Percentiles rank a stretch among this genome's conserved stretches.
Conservation (phyloP, 495 filamentous ascomycete genomes). For the Lichina pygmaea region DNA sequence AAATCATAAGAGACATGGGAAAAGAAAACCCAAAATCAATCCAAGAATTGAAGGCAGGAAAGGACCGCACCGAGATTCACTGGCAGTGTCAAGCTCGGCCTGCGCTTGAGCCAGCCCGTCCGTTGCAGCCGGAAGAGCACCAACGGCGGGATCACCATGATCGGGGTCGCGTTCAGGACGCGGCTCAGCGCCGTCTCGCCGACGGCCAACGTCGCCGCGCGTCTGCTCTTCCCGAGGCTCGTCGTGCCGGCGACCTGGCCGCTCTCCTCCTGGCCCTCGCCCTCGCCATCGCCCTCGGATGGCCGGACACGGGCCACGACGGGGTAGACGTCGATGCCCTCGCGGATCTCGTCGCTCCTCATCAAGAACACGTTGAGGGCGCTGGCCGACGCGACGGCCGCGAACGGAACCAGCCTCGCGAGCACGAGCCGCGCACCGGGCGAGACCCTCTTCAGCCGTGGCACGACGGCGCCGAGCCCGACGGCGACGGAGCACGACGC, state of each 20-base stretch:
- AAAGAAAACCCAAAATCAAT: too few species aligned
- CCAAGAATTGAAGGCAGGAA: not conserved
- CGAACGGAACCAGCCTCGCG: constrained; percentile 72
- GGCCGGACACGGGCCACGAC: constrained; percentile 29
- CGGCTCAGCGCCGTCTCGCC: constrained; percentile 72
- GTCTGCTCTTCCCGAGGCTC: constrained; percentile 60
- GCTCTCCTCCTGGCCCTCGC: too few species aligned
- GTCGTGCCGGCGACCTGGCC: constrained; percentile 15
- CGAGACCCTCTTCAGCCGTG: constrained; percentile 48
- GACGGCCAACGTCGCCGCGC: constrained; percentile 69
- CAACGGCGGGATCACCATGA: constrained; percentile 85
- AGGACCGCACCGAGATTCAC: constrained; percentile 38
- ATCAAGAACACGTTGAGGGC: constrained; percentile 92
- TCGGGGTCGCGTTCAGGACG: constrained; percentile 77
- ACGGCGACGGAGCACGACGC: constrained; percentile 83
- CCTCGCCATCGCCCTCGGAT: constrained; percentile 10
- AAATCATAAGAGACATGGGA: not conserved
- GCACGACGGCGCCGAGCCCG: constrained; percentile 73
- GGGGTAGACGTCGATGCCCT: constrained; percentile 85
- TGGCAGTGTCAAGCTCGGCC: constrained; percentile 45
- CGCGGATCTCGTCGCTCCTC: constrained; percentile 82
- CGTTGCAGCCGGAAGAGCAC: constrained; percentile 60
- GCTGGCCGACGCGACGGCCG: constrained; percentile 71
- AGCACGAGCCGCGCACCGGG: constrained; percentile 49
- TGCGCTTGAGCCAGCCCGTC: constrained; percentile 41